Evolutionary conservation across 2,329 filamentous ascomycete genomes (phyloP), one percentile per base, ranked within the genome.

Genomic region (Rutstroemia sp.): DNA sequence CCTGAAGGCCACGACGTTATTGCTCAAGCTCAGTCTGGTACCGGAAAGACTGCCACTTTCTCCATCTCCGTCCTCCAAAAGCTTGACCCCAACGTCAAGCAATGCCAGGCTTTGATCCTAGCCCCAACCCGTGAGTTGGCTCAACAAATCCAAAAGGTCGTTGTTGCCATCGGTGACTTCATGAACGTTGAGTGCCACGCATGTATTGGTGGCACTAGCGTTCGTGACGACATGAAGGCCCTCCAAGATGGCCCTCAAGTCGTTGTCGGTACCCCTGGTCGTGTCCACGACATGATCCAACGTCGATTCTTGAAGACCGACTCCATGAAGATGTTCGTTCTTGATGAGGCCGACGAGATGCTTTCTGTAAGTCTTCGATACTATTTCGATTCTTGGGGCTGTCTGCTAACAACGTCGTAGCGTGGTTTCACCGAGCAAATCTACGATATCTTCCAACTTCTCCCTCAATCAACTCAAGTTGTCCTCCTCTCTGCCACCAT

Each of bases 391-490:
- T 7, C 14, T 38, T 18, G 37, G 10, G 9, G 10, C 9, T 34
- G 10, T 9, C 30, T 56, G 39, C 73, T 78, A 69, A 79, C 71
- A 65, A 49, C 55, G 30, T 54, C 69, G 25, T 64, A 90, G 83
- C 92, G 92, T 72, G 94, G 94, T 82, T 99, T 99, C 86, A 96
- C 92, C 70, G 94, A 99, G 82, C 94, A 99, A 81, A 99, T 99
- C 80, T 99, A 99, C 83, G 94, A 99, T 77, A 95, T 99, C 79
- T 99, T 96, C 87, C 92, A 96, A 79, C 89, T 96, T 61, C 88
- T 99, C 55, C 94, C 94, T 58, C 94, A 96, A 79, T 92, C 90
- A 62, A 99, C 92, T 73, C 94, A 99, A 83, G 94, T 99, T 66
- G 92, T 97, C 67, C 89, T 99, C 58, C 86, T 99, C 56, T 97